These are phyloP conservation scores for Venturiaceae sp. DNA, from an alignment of 2,329 filamentous ascomycete species.

Conservation along the genomic window DNA sequence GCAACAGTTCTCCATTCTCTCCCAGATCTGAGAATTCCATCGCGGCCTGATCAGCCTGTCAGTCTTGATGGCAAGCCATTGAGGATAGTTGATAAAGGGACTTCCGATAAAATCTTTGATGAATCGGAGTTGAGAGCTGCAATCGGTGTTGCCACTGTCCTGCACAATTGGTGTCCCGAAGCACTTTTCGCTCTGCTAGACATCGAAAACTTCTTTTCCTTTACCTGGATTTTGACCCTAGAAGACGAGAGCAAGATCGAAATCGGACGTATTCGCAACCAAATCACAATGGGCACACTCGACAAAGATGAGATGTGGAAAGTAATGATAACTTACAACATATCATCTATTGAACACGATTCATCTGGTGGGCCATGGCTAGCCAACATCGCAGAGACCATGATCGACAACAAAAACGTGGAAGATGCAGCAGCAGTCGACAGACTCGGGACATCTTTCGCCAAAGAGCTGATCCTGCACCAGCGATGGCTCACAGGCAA, in stretches of 20 bases:
- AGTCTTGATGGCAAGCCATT: neutral
- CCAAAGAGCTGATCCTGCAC: neutral
- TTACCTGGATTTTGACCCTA: neutral
- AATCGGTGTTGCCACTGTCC: neutral
- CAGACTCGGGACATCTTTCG: neutral
- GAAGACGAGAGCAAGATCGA: neutral
- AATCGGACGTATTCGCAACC: neutral
- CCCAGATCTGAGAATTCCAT: neutral
- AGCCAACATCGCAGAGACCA: neutral
- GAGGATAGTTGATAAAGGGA: neutral
- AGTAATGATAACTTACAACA: neutral
- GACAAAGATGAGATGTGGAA: neutral
- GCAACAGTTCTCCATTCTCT: neutral
- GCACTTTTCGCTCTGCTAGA: neutral
- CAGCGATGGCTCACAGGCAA: neutral
- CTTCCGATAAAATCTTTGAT: neutral
- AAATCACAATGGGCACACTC: neutral
- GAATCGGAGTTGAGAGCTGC: neutral
- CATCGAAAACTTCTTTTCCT: neutral
- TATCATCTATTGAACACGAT: neutral
- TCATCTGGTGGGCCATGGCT: neutral
- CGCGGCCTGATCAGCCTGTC: neutral
- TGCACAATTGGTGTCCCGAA: neutral
- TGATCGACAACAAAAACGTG: neutral
- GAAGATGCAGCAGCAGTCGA: neutral